Percentiles rank a stretch among this genome's conserved stretches.
phyloP scores from a whole-genome alignment of 2,329 filamentous ascomycete species.

The Remersonia thermophila region DNA sequence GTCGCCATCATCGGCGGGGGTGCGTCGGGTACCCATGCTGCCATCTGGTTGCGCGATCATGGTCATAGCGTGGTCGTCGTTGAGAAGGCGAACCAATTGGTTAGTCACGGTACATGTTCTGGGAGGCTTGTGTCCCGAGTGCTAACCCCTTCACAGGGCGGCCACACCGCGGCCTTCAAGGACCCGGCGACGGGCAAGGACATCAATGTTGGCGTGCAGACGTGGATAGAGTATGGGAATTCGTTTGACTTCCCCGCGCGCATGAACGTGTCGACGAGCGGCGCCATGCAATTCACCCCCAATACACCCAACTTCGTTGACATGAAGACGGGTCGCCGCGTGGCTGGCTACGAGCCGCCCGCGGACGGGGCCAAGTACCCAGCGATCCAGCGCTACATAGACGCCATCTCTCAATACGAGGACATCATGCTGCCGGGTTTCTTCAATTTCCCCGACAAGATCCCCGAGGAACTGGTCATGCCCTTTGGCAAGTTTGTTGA shows the following conservation, averaged over 20 bases:
- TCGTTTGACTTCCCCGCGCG: constrained; percentile 13
- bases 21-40: constrained; percentile 13
- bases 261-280: constrained; percentile 10
- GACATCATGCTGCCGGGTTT: constrained; percentile 14
- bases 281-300: constrained; percentile 3
- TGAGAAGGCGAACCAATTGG: constrained; percentile 12
- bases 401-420: constrained; percentile 10
- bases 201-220: constrained; percentile 14
- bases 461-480: constrained; percentile 16
- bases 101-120: too few relatives aligned
- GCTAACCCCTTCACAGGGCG: constrained; percentile 11
- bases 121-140: not conserved
- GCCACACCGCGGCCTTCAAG: constrained; percentile 13
- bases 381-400: constrained; percentile 10
- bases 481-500: constrained; percentile 14
- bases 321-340: constrained; percentile 10
- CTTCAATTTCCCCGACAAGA: constrained; percentile 14
- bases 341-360: constrained; percentile 8
- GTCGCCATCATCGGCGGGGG: constrained; percentile 14
- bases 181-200: constrained; percentile 8
- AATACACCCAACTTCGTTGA: constrained; percentile 10
- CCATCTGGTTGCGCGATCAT: constrained; percentile 12
- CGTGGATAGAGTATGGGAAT: constrained; percentile 13
- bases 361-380: not conserved
- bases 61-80: constrained; percentile 13